Percentiles rank a stretch among this genome's conserved stretches.
These are phyloP conservation scores for Calonectria pseudoturangicola DNA, from an alignment of 2,329 filamentous ascomycete species.

Conservation along the genomic window DNA sequence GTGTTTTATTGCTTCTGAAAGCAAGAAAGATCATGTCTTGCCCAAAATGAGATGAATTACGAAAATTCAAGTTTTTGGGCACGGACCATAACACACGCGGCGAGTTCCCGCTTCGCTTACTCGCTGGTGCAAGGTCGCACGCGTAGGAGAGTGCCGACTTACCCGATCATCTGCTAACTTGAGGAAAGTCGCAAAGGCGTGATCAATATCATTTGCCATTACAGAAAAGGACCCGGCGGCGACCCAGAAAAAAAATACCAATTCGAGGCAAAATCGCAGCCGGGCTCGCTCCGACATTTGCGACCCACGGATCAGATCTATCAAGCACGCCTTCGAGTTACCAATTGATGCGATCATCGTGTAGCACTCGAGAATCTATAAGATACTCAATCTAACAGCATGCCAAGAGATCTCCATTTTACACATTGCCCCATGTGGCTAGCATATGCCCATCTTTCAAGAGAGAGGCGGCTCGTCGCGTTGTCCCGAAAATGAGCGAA, in stretches of 20 bases:
- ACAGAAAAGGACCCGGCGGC: background rate
- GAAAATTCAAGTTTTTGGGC: background rate
- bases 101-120: slow-evolving; percentile 4
- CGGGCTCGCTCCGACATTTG: background rate
- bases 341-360: background rate
- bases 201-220: background rate
- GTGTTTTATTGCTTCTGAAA: background rate
- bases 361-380: background rate
- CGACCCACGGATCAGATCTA: background rate
- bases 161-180: slow-evolving; percentile 10
- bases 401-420: background rate
- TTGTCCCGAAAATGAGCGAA: background rate
- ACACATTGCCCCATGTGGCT: background rate
- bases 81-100: slow-evolving; percentile 5
- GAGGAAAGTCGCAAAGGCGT: slow-evolving; percentile 11
- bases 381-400: background rate
- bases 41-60: background rate
- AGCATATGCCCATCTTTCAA: background rate
- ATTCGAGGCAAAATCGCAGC: background rate
- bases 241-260: slow-evolving; percentile 14
- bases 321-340: slow-evolving; percentile 20
- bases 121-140: background rate
- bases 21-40: background rate
- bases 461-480: background rate
- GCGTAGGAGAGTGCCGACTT: background rate